Evolutionary conservation across 805 yeast genomes (phyloP).

Genomic region (Hanseniaspora lachancei): DNA sequence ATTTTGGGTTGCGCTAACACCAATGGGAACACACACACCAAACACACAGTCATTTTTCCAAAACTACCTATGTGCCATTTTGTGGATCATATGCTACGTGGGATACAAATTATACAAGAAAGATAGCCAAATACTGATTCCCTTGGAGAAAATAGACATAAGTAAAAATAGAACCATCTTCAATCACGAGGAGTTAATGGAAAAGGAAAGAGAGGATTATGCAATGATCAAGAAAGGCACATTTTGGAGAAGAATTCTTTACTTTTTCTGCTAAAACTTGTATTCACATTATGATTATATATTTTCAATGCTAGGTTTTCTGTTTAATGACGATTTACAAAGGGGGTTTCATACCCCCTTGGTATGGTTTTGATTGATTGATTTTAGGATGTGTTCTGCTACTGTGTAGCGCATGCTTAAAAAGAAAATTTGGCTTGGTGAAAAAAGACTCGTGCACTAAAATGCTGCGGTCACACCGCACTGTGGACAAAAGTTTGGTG

Average conservation of each 20-base stretch:
- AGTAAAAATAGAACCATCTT: slow-evolving; percentile 32
- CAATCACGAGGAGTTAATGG: slow-evolving; percentile 26
- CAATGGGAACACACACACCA: slow-evolving; percentile 32
- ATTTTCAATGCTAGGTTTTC: neutral
- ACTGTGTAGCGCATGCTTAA: too few relatives aligned
- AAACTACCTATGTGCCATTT: slow-evolving; percentile 37
- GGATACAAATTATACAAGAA: slow-evolving; percentile 37
- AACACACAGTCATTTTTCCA: slow-evolving; percentile 37
- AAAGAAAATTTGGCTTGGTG: too few relatives aligned
- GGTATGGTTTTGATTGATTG: too few relatives aligned
- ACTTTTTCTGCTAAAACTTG: neutral
- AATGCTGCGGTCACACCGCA: too few relatives aligned
- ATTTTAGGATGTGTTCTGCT: too few relatives aligned
- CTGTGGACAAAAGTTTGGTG: too few relatives aligned
- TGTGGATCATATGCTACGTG: slow-evolving; percentile 33
- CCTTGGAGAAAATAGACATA: slow-evolving; percentile 30
- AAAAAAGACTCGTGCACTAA: too few relatives aligned
- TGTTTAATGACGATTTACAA: too few relatives aligned
- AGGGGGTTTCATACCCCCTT: neutral
- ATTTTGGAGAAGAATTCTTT: neutral
- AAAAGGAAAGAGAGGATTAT: slow-evolving; percentile 25
- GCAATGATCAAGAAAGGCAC: slow-evolving; percentile 21
- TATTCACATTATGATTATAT: neutral
- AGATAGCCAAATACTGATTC: slow-evolving; percentile 26
- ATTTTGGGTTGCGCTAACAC: slow-evolving; percentile 65